Percentiles rank a stretch among this genome's conserved stretches.
Conservation (phyloP, 805 yeast species). For the Candida xyloterini region DNA sequence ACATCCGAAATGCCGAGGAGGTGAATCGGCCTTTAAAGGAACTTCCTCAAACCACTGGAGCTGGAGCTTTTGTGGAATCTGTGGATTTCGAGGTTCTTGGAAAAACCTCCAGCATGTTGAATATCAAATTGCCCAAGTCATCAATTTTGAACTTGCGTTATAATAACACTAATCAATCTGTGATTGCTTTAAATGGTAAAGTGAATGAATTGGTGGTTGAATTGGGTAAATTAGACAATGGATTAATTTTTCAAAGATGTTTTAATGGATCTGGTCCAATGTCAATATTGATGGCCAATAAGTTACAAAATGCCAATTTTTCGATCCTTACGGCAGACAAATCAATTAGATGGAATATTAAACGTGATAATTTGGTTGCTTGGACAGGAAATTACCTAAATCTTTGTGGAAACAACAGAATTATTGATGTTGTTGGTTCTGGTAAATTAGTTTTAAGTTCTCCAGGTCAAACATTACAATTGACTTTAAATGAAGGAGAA, state of each 20-base stretch:
- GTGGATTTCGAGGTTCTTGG: conserved; percentile 44
- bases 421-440: conserved; percentile 30
- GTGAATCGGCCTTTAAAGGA: conserved; percentile 23
- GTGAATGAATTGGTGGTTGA: conserved; percentile 30
- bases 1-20: conserved; percentile 4
- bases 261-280: conserved; percentile 30
- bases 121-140: conserved; percentile 43
- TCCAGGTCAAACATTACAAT: conserved; percentile 38
- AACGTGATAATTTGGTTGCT: conserved; percentile 38
- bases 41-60: conserved; percentile 40
- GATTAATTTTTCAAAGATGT: conserved; percentile 34
- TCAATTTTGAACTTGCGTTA: conserved; percentile 36
- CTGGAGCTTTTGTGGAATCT: conserved; percentile 45
- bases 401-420: conserved; percentile 6
- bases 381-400: conserved; percentile 44
- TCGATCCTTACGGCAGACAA: conserved; percentile 31
- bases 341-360: conserved; percentile 36
- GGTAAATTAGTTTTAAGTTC: conserved; percentile 42
- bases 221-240: conserved; percentile 22
- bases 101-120: conserved; percentile 36
- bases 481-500: conserved; percentile 37
- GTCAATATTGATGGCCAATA: conserved; percentile 36
- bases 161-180: conserved; percentile 37
- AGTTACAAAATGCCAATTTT: conserved; percentile 34
- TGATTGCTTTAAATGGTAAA: conserved; percentile 46